A percentile compares a stretch with the other conserved stretches of the same genome.
Evolutionary conservation across 805 yeast species (phyloP).

Genomic region (Saccharomycopsis fibuligera): DNA sequence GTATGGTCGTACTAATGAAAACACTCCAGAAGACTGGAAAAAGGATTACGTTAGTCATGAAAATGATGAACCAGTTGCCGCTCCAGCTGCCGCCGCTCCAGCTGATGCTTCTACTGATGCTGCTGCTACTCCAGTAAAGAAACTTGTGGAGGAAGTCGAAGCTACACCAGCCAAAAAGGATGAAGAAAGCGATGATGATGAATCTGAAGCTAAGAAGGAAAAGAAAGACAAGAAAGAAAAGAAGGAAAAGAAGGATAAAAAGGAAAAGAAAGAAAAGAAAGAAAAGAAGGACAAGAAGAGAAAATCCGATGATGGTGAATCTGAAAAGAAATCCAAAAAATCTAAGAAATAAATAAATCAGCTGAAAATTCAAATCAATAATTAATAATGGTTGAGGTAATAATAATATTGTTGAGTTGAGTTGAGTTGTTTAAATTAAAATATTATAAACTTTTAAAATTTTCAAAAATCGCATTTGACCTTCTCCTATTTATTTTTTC

Average conservation of each 20-base stretch:
- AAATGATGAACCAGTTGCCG: slow-evolving; percentile 45
- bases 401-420: no score
- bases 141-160: slow-evolving; percentile 26
- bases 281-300: slow-evolving; percentile 52
- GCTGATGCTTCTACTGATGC: slow-evolving; percentile 33
- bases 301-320: slow-evolving; percentile 30
- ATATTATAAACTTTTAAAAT: no score
- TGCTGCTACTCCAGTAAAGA: slow-evolving; percentile 41
- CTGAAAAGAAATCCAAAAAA: slow-evolving; percentile 38
- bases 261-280: slow-evolving; percentile 48
- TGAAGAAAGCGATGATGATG: slow-evolving; percentile 25
- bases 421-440: no score
- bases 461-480: no score
- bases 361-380: no score
- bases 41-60: slow-evolving; percentile 69
- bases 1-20: slow-evolving; percentile 88
- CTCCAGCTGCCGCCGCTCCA: slow-evolving; percentile 28
- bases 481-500: no score
- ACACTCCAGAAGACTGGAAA: slow-evolving; percentile 92
- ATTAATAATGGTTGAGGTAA: no score
- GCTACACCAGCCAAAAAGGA: slow-evolving; percentile 31
- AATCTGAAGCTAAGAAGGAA: slow-evolving; percentile 33
- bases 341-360: slow-evolving; percentile 25
- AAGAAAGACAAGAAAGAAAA: slow-evolving; percentile 46
- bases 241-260: slow-evolving; percentile 47